Base-by-base conservation (phyloP, 2,329 filamentous ascomycete species). In the Fusarium sp. region DNA sequence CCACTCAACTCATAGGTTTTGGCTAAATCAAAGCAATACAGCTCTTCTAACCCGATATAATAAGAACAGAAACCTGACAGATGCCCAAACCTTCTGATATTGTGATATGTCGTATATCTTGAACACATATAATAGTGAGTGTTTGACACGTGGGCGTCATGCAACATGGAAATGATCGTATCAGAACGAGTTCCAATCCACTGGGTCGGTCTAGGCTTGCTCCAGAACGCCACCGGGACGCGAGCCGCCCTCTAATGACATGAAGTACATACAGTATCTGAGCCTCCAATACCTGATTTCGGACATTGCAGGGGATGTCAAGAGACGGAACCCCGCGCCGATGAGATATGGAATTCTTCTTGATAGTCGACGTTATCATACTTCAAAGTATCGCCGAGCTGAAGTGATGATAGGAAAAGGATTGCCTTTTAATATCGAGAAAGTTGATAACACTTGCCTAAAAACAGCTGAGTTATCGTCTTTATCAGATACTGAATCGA, bases 111-210 rank as follows among this genome's bases (percentile, higher is more conserved):
- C n/a, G 20, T 15, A 29, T 20, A 13, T 14, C 13, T 20, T 18
- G 3, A 5, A 17, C 1, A 15, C 11, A 36, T 2, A 0, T 14
- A 9, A 18, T 29, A 5, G 5, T 25, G 3, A 35, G 10, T 31
- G 15, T 20, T 31, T 46, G 20, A 25, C 36, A 62, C 13, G 33
- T 35, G 22, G 27, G 36, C 25, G 31, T 39, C 15, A 50, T 20
- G n/a, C 25, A 52, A 39, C 29, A 7, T n/a, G 20, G 46, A 60
- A 46, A 46, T 49, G 22, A 29, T 29, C 35, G 33, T 55, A 63
- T 46, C n/a, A 46, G 39, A 33, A 45, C 9, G 25, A 3, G 18
- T 60, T 20, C 60, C 62, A 54, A n/a, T 22, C 35, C 33, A 9
- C 7, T 17, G 25, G 61, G 38, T 41, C 22, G 18, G 39, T 13